These are phyloP conservation scores for Backusella tuberculispora DNA, from an alignment of 192 early-diverging fungal genomes.

Conservation along the genomic window DNA sequence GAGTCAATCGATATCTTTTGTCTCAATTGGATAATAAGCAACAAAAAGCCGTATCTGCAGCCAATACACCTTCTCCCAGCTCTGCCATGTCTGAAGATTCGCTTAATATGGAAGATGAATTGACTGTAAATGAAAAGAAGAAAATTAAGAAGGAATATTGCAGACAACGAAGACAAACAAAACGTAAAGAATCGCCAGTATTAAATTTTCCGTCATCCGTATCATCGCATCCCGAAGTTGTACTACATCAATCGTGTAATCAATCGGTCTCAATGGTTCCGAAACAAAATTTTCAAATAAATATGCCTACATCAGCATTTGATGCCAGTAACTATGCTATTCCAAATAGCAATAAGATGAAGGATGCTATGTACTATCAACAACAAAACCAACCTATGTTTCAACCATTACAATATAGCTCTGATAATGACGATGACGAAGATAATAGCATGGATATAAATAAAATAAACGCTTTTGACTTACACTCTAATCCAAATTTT, in stretches of 20 bases:
- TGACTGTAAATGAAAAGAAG: background rate
- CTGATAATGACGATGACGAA: slow-evolving; percentile 20
- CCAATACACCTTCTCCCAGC: background rate
- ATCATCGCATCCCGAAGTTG: slow-evolving; percentile 1
- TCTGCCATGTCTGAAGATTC: slow-evolving; percentile 14
- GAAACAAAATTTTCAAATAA: slow-evolving; percentile 1
- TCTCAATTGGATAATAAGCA: slow-evolving; percentile 14
- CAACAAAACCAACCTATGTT: background rate
- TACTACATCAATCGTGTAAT: slow-evolving; percentile 4
- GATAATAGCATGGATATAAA: slow-evolving; percentile 12
- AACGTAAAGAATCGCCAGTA: background rate
- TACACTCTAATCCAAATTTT: background rate
- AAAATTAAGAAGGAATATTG: background rate
- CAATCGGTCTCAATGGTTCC: slow-evolving; percentile 9
- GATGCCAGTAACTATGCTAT: slow-evolving; percentile 7
- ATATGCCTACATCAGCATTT: background rate
- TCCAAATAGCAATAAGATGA: background rate
- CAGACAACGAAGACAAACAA: slow-evolving; percentile 1
- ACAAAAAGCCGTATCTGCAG: background rate
- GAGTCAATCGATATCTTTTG: slow-evolving; percentile 21
- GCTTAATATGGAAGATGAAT: slow-evolving; percentile 6
- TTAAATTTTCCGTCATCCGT: background rate
- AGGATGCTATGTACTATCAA: background rate
- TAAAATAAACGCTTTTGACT: background rate
- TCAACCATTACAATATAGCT: background rate